Conservation (phyloP, 352 stramenopile genomes). For the Elongisporangium undulatum region DNA sequence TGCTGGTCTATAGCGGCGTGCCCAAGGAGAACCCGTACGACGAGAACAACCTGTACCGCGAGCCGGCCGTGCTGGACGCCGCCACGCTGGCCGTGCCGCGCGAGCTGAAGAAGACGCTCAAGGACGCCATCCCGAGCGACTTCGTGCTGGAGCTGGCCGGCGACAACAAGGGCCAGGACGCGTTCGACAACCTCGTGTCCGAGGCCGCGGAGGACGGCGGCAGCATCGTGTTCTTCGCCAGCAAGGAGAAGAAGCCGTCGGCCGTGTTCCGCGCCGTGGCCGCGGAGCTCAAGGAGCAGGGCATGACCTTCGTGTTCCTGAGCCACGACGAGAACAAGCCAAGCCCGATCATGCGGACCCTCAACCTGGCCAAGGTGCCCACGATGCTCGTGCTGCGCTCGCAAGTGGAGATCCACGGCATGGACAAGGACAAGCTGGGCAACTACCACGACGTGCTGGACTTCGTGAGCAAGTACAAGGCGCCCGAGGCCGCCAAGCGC, state of each 20-base stretch:
- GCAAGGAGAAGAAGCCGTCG: conserved; percentile 58
- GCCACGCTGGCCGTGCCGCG: conserved; percentile 33
- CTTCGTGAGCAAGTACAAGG: conserved; percentile 22
- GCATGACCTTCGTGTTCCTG: conserved; percentile 52
- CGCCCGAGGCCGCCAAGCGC: conserved; percentile 26
- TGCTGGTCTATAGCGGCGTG: conserved; percentile 56
- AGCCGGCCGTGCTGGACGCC: conserved; percentile 26
- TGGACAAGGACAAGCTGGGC: conserved; percentile 24
- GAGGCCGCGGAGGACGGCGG: conserved; percentile 10
- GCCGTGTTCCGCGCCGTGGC: conserved; percentile 56
- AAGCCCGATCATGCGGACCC: conserved; percentile 20
- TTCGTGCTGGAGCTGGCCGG: conserved; percentile 37
- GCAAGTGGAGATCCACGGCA: conserved; percentile 28
- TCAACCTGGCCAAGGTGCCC: conserved; percentile 35
- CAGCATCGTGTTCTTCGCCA: conserved; percentile 46
- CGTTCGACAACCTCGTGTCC: conserved; percentile 20
- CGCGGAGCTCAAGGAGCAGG: conserved; percentile 44
- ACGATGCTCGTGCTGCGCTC: conserved; percentile 46
- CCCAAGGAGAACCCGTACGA: conserved; percentile 70
- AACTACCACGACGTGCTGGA: conserved; percentile 41
- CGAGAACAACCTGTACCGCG: conserved; percentile 54
- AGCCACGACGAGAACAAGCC: conserved; percentile 25
- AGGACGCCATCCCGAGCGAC: conserved; percentile 46
- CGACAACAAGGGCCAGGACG: conserved; percentile 8
- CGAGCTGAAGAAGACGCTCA: conserved; percentile 60